Percentiles rank a stretch among this genome's conserved stretches.
These are phyloP conservation scores for Botrytis hyacinthi DNA, from an alignment of 2,329 filamentous ascomycete genomes.

Conservation along the genomic window DNA sequence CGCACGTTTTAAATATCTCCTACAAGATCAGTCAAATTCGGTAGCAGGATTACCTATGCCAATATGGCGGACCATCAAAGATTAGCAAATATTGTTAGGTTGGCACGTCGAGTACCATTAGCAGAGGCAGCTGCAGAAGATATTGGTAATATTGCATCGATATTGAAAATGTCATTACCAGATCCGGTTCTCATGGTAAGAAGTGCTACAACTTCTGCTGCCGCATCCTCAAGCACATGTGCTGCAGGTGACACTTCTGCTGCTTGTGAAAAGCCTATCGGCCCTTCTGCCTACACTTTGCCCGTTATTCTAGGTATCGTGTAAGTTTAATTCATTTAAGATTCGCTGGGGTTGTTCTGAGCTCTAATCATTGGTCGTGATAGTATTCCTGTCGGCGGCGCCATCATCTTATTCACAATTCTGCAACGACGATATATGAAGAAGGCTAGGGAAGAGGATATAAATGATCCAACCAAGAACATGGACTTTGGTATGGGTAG, in stretches of 20 bases:
- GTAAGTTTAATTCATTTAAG: slow-evolving; percentile 51
- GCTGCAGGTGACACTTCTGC: slow-evolving; percentile 37
- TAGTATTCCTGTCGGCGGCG: slow-evolving; percentile 73
- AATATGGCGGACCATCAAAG: slow-evolving; percentile 29
- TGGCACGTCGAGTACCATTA: slow-evolving; percentile 32
- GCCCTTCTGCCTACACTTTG: slow-evolving; percentile 55
- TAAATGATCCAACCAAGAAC: slow-evolving; percentile 81
- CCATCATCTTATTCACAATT: slow-evolving; percentile 65
- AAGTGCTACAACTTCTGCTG: slow-evolving; percentile 28
- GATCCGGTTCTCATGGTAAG: slow-evolving; percentile 31
- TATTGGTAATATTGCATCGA: slow-evolving; percentile 30
- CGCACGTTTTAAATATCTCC: not conserved
- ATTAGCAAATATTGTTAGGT: slow-evolving; percentile 33
- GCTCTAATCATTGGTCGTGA: slow-evolving; percentile 17
- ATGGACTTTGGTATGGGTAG: slow-evolving; percentile 85
- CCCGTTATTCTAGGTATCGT: slow-evolving; percentile 67
- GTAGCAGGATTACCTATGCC: slow-evolving; percentile 22
- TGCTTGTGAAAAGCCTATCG: slow-evolving; percentile 60
- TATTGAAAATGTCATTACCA: slow-evolving; percentile 32
- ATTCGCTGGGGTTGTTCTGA: not conserved
- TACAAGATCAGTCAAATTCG: slow-evolving; percentile 3
- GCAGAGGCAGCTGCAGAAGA: slow-evolving; percentile 21
- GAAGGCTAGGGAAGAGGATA: slow-evolving; percentile 73
- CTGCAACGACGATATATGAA: slow-evolving; percentile 76
- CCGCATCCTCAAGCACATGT: slow-evolving; percentile 36